Percentiles rank a stretch among this genome's conserved stretches.
These are phyloP conservation scores for Alnus glutinosa DNA, from an alignment of 306 rosid genomes.

Conservation along the genomic window DNA sequence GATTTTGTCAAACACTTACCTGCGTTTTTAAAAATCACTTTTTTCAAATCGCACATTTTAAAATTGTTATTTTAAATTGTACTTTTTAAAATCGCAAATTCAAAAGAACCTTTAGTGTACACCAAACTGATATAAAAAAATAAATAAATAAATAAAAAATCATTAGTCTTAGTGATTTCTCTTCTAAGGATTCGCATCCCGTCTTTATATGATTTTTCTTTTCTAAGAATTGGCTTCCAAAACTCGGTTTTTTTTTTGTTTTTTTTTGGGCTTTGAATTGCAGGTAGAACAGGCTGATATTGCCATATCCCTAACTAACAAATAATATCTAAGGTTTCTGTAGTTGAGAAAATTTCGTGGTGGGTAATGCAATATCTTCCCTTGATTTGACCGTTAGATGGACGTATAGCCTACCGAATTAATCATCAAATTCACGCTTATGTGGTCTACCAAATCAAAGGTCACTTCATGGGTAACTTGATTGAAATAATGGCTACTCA, in stretches of 20 bases:
- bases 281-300: background rate
- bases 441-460: background rate
- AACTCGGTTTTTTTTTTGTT: background rate
- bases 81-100: too few species aligned
- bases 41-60: too few species aligned
- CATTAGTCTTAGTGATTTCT: too few species aligned
- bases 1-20: too few species aligned
- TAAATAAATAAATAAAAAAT: too few species aligned
- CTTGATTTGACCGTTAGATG: background rate
- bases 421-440: background rate
- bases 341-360: background rate
- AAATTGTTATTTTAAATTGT: too few species aligned
- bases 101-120: too few species aligned
- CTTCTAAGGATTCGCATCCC: background rate
- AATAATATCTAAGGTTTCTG: background rate
- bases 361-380: background rate
- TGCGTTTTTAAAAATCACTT: too few species aligned
- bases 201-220: background rate
- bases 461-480: background rate
- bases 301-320: background rate
- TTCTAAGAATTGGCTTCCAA: background rate
- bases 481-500: background rate
- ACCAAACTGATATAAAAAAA: too few species aligned
- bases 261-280: slow-evolving; percentile 1
- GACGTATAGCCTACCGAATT: background rate